phyloP scores from a whole-genome alignment of 352 stramenopile species.

The Thalassiosira allenii region DNA sequence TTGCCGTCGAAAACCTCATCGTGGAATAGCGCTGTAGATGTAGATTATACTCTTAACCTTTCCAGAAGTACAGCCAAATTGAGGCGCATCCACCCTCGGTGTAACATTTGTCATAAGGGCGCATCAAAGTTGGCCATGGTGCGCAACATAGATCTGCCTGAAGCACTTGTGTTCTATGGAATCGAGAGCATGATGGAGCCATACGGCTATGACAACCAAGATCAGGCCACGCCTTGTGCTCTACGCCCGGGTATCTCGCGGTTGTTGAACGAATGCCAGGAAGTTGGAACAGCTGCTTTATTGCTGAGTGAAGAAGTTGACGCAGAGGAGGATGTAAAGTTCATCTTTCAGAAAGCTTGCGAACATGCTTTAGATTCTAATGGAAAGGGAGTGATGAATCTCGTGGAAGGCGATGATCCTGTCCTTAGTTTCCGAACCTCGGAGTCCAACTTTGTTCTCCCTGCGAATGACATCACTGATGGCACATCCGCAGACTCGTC shows the following conservation, averaged over 20 bases:
- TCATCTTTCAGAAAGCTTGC: conserved; percentile 37
- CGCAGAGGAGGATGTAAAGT: conserved; percentile 12
- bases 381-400: no score
- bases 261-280: conserved; percentile 73
- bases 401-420: conserved; percentile 7
- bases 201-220: conserved; percentile 11
- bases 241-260: conserved; percentile 56
- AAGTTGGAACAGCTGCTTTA: conserved; percentile 68
- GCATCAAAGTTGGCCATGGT: conserved; percentile 63
- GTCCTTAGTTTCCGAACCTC: conserved; percentile 37
- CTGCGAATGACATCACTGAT: conserved; percentile 1
- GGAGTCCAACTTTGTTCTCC: conserved; percentile 16
- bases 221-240: conserved; percentile 10
- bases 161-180: conserved; percentile 80
- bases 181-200: conserved; percentile 52
- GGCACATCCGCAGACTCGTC: not conserved
- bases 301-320: conserved; percentile 41
- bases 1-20: no score
- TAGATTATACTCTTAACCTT: no score
- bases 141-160: conserved; percentile 79
- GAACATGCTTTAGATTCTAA: no score
- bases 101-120: no score
- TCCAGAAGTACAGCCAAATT: no score
- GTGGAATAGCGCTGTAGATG: no score
- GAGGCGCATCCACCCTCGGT: no score